Evolutionary conservation across 1,284 basidiomycete species (phyloP).

Genomic region (Fomitopsis schrenkii): DNA sequence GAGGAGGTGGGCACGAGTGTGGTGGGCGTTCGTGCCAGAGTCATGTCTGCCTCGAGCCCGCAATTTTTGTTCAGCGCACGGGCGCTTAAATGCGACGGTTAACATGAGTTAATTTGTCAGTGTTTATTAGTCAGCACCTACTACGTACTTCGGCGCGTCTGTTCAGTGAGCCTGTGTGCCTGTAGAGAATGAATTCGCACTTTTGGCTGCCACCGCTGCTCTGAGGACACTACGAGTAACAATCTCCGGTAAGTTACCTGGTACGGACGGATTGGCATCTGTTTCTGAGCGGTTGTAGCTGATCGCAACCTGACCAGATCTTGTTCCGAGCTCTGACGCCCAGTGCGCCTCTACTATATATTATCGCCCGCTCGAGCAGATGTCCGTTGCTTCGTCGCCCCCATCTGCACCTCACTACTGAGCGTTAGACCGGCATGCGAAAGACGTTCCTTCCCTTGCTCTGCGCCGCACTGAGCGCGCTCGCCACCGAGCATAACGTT

Average conservation of each 20-base stretch:
- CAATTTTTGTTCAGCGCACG: background rate
- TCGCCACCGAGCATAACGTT: background rate
- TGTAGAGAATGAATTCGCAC: background rate
- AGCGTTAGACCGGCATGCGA: background rate
- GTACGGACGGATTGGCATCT: too few relatives aligned
- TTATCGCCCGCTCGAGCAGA: background rate
- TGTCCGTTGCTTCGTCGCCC: background rate
- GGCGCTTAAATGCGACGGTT: background rate
- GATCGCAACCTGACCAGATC: too few relatives aligned
- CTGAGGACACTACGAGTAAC: too few relatives aligned
- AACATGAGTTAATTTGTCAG: too few relatives aligned
- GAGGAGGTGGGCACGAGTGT: constrained; percentile 18
- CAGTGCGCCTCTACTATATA: too few relatives aligned
- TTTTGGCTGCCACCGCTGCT: too few relatives aligned
- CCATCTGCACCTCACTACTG: background rate
- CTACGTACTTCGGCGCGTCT: background rate
- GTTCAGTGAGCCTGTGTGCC: background rate
- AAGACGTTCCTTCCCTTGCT: background rate
- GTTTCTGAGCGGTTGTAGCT: too few relatives aligned
- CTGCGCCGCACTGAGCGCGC: background rate
- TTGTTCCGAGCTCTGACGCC: too few relatives aligned
- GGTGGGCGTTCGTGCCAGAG: constrained; percentile 1
- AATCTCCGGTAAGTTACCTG: too few relatives aligned
- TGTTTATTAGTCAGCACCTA: background rate
- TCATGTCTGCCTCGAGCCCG: background rate